Conservation (phyloP, 306 rosid species). For the Trifolium dubium region DNA sequence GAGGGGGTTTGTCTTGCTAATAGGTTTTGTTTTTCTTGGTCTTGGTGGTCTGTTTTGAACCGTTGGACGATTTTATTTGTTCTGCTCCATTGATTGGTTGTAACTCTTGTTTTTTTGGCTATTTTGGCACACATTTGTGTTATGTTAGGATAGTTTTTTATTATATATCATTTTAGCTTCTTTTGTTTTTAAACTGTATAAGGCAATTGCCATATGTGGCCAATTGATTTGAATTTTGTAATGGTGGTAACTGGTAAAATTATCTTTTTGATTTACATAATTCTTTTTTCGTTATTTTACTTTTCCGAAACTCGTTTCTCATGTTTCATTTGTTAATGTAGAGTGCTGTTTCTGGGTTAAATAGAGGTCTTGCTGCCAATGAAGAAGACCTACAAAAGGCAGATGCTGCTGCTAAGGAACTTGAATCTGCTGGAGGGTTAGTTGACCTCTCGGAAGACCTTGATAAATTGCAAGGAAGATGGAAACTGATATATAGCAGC, state of each 20-base stretch:
- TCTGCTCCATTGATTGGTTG: too few species aligned
- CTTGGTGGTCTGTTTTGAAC: too few species aligned
- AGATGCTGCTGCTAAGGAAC: constrained; percentile 84
- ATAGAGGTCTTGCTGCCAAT: constrained; percentile 90
- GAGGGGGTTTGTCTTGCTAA: too few species aligned
- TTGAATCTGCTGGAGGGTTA: constrained; percentile 74
- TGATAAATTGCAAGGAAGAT: constrained; percentile 89
- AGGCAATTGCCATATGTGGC: background rate
- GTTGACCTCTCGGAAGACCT: constrained; percentile 72
- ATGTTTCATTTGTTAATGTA: constrained; percentile 47
- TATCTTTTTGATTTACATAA: background rate
- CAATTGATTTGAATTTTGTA: background rate
- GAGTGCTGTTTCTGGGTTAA: constrained; percentile 90
- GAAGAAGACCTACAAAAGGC: constrained; percentile 82
- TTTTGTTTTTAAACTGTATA: background rate
- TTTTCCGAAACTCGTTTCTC: background rate
- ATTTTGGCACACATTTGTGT: too few species aligned
- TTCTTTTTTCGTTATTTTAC: background rate
- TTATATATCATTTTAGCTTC: too few species aligned
- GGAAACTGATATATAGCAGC: constrained; percentile 93
- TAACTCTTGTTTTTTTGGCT: too few species aligned
- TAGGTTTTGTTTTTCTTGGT: too few species aligned
- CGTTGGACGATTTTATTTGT: too few species aligned
- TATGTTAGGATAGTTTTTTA: too few species aligned
- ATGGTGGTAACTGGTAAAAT: background rate